Evolutionary conservation across 2,329 filamentous ascomycete genomes (phyloP).

Genomic region (Onygenales sp.): DNA sequence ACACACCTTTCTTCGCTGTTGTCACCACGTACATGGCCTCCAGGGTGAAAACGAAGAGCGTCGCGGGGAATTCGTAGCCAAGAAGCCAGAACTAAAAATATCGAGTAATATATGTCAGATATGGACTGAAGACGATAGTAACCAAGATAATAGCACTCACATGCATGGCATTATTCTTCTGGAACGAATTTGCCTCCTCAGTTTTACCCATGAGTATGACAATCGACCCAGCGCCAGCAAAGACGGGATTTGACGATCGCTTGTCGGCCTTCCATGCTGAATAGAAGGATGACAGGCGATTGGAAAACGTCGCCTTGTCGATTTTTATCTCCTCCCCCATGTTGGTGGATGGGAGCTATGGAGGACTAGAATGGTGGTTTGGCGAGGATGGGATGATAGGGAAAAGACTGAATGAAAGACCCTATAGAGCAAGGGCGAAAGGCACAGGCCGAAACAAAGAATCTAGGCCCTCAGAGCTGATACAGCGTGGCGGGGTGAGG

Average conservation of each 20-base stretch:
- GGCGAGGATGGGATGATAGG: neutral
- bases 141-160: constrained; percentile 43
- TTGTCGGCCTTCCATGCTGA: constrained; percentile 95
- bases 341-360: constrained; percentile 4
- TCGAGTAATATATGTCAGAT: constrained; percentile 10
- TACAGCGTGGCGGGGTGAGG: neutral
- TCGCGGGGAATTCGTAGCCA: constrained; percentile 96
- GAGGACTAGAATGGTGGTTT: neutral
- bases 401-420: neutral
- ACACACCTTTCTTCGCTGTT: constrained; percentile 85
- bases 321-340: constrained; percentile 85
- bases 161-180: constrained; percentile 95
- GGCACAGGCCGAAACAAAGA: neutral
- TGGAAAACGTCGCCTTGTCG: constrained; percentile 87
- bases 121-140: neutral
- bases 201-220: constrained; percentile 91
- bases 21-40: constrained; percentile 88
- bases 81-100: constrained; percentile 80
- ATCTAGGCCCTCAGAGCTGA: neutral
- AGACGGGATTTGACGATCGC: constrained; percentile 73
- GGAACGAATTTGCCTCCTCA: constrained; percentile 74
- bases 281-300: constrained; percentile 77
- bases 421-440: too few species aligned
- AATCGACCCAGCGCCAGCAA: constrained; percentile 78
- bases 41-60: constrained; percentile 81